Evolutionary conservation across 2,329 filamentous ascomycete species (phyloP).

Genomic region (Fusarium pseudonygamai): DNA sequence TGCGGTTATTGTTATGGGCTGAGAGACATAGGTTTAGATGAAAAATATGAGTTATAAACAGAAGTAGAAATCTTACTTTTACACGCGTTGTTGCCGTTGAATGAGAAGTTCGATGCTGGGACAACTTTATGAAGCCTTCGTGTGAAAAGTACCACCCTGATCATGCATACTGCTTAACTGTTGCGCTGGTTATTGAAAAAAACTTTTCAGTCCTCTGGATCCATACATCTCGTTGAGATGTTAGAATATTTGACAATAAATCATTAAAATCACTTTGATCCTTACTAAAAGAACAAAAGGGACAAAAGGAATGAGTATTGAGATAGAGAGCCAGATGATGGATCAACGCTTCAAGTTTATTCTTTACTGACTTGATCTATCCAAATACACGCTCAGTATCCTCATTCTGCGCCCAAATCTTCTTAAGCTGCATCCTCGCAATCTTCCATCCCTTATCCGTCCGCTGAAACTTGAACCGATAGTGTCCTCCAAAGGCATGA

Average conservation of each 20-base stretch:
- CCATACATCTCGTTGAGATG: background rate
- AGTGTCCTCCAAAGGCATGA: background rate
- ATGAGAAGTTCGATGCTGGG: background rate
- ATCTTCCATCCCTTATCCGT: background rate
- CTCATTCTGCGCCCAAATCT: background rate
- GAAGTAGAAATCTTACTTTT: too few species aligned
- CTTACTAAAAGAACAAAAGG: background rate
- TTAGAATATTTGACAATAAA: accelerated
- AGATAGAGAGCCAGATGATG: background rate
- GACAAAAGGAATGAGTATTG: background rate
- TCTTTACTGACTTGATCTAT: background rate
- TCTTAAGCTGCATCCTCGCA: background rate
- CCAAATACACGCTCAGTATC: background rate
- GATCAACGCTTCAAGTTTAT: accelerated
- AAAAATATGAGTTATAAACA: accelerated
- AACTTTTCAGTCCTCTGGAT: background rate
- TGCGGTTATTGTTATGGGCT: background rate
- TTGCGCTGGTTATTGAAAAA: background rate
- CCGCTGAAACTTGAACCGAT: background rate
- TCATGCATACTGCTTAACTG: too few species aligned
- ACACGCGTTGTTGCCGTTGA: too few species aligned
- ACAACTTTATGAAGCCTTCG: accelerated
- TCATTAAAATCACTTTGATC: background rate
- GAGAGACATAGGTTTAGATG: accelerated
- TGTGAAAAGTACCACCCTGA: accelerated